Evolutionary conservation across 148 eudicot species (phyloP).

Genomic region (Gaultheria prostrata): DNA sequence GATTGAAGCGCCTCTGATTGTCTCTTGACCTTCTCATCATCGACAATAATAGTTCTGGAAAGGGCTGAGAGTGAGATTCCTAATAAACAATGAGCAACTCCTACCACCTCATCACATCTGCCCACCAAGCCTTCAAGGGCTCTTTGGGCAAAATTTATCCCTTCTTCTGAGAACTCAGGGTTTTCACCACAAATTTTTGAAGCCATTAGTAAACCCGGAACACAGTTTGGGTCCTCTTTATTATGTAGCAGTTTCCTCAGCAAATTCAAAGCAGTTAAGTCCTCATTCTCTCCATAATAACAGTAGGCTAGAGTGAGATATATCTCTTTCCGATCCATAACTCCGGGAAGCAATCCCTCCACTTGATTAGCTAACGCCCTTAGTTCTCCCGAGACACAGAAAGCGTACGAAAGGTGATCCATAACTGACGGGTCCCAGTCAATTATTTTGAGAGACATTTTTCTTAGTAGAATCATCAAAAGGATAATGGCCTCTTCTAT

Average conservation of each 20-base stretch:
- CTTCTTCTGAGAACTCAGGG: slow-evolving; percentile 51
- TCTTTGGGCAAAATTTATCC: slow-evolving; percentile 56
- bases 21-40: slow-evolving; percentile 41
- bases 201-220: slow-evolving; percentile 58
- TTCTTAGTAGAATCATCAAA: slow-evolving; percentile 61
- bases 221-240: slow-evolving; percentile 41
- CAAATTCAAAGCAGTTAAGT: slow-evolving; percentile 56
- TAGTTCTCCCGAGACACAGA: slow-evolving; percentile 58
- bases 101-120: slow-evolving; percentile 45
- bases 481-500: slow-evolving; percentile 87
- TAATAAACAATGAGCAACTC: slow-evolving; percentile 42
- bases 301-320: slow-evolving; percentile 71
- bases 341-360: slow-evolving; percentile 77
- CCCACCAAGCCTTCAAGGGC: slow-evolving; percentile 50
- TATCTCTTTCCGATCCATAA: slow-evolving; percentile 51
- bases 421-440: slow-evolving; percentile 88
- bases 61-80: slow-evolving; percentile 49
- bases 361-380: slow-evolving; percentile 62
- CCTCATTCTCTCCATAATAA: slow-evolving; percentile 67
- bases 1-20: slow-evolving; percentile 51
- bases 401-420: slow-evolving; percentile 84
- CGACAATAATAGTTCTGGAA: slow-evolving; percentile 42
- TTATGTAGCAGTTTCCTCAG: slow-evolving; percentile 50
- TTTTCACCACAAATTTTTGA: slow-evolving; percentile 66
- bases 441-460: slow-evolving; percentile 46